Conservation (phyloP, 2,329 filamentous ascomycete species). For the Paecilomyces sp. region DNA sequence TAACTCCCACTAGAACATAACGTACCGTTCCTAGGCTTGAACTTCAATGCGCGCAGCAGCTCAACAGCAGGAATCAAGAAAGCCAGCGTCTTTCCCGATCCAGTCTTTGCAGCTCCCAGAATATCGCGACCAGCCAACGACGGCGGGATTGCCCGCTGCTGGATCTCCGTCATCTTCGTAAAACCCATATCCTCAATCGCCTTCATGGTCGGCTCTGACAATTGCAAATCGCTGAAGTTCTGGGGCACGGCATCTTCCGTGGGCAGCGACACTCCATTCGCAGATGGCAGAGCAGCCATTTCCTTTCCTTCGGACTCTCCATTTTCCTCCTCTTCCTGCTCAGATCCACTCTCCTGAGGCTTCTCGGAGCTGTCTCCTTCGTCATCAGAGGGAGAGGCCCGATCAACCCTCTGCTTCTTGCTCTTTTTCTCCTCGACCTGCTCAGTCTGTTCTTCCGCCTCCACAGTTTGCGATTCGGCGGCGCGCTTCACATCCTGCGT, state of each 20-base stretch:
- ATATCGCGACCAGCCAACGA: slow-evolving; percentile 85
- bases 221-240: slow-evolving; percentile 71
- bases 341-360: slow-evolving; percentile 17
- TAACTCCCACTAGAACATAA: neutral
- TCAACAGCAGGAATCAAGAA: slow-evolving; percentile 93
- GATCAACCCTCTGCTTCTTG: slow-evolving; percentile 14
- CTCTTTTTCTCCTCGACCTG: slow-evolving; percentile 24
- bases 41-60: slow-evolving; percentile 80
- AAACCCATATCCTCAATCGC: slow-evolving; percentile 91
- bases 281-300: slow-evolving; percentile 46
- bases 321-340: slow-evolving; percentile 17
- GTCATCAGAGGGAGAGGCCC: slow-evolving; percentile 23
- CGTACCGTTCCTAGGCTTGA: slow-evolving; percentile 82
- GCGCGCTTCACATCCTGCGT: slow-evolving; percentile 9
- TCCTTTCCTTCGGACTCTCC: slow-evolving; percentile 23
- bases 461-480: slow-evolving; percentile 6
- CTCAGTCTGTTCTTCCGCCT: slow-evolving; percentile 7
- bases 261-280: slow-evolving; percentile 48
- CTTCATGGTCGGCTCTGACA: slow-evolving; percentile 82
- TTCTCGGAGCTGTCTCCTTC: slow-evolving; percentile 31
- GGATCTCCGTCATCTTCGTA: slow-evolving; percentile 91
- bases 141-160: slow-evolving; percentile 78
- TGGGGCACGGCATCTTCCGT: slow-evolving; percentile 53
- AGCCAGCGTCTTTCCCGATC: slow-evolving; percentile 88
- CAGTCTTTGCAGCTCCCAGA: slow-evolving; percentile 90